Percentiles rank a stretch among this genome's conserved stretches.
phyloP scores from a whole-genome alignment of 352 stramenopile genomes.

The Hyaloperonospora brassicae region DNA sequence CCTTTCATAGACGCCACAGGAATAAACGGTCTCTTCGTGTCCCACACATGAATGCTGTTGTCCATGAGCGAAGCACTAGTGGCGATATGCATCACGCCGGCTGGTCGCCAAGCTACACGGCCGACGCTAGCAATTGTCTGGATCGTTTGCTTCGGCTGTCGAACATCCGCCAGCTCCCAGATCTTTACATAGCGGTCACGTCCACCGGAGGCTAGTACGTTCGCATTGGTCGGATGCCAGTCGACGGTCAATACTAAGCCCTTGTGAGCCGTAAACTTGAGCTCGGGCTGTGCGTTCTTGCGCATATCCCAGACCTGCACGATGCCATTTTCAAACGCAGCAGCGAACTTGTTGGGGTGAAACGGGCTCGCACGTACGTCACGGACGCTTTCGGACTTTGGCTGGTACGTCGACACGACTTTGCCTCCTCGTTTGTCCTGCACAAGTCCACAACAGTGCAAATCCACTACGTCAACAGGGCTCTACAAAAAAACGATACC shows the following conservation, averaged over 20 bases:
- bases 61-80: conserved; percentile 81
- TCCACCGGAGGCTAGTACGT: conserved; percentile 68
- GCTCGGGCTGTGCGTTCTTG: conserved; percentile 68
- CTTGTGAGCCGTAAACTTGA: conserved; percentile 85
- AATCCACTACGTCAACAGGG: not conserved
- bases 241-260: conserved; percentile 76
- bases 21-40: conserved; percentile 77
- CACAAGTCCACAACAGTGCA: conserved; percentile 2
- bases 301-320: conserved; percentile 84
- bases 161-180: conserved; percentile 65
- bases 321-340: conserved; percentile 81
- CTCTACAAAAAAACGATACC: not conserved
- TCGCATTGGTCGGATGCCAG: conserved; percentile 65
- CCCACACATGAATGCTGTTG: conserved; percentile 85
- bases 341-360: conserved; percentile 70
- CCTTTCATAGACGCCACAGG: conserved; percentile 80
- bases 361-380: conserved; percentile 74
- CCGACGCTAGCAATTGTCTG: conserved; percentile 82
- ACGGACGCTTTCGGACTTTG: conserved; percentile 80
- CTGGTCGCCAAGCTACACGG: conserved; percentile 70
- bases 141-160: conserved; percentile 77
- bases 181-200: conserved; percentile 85
- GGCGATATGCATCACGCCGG: conserved; percentile 71
- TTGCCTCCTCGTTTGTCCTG: conserved; percentile 70
- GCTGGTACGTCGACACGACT: conserved; percentile 68